Conservation (phyloP, 2,329 filamentous ascomycete species). For the Claviceps fusiformis region DNA sequence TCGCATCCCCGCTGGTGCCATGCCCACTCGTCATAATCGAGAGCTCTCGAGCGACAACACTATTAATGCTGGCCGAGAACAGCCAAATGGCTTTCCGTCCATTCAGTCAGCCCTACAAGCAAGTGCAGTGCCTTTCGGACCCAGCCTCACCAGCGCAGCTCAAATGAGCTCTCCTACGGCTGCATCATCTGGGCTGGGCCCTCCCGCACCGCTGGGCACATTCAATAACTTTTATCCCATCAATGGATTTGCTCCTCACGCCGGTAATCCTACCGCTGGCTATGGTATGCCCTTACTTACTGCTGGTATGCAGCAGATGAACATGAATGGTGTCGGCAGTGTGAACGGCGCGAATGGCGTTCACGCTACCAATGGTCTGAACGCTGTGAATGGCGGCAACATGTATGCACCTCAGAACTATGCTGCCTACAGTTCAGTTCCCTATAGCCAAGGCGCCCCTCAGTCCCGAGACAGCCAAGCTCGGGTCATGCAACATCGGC, state of each 20-base stretch:
- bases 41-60: slow-evolving; percentile 47
- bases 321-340: slow-evolving; percentile 31
- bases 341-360: slow-evolving; percentile 24
- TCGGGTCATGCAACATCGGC: slow-evolving; percentile 62
- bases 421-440: slow-evolving; percentile 40
- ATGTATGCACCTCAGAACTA: slow-evolving; percentile 46
- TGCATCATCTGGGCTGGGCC: slow-evolving; percentile 11
- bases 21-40: slow-evolving; percentile 57
- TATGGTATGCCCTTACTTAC: slow-evolving; percentile 38
- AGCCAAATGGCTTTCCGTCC: slow-evolving; percentile 38
- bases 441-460: slow-evolving; percentile 29
- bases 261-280: slow-evolving; percentile 8
- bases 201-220: slow-evolving; percentile 12
- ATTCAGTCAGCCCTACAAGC: slow-evolving; percentile 65
- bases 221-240: slow-evolving; percentile 21
- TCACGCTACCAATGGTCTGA: slow-evolving; percentile 17
- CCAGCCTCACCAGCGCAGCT: slow-evolving; percentile 27
- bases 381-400: slow-evolving; percentile 19
- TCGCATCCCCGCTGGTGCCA: slow-evolving; percentile 55
- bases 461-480: slow-evolving; percentile 61
- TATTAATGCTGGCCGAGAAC: slow-evolving; percentile 27
- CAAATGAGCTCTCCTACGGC: slow-evolving; percentile 13
- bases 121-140: slow-evolving; percentile 67
- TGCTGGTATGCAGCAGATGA: slow-evolving; percentile 56
- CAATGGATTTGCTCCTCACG: slow-evolving; percentile 17